Evolutionary conservation across 1,284 basidiomycete species (phyloP).

Genomic region (Puccinia polysora): DNA sequence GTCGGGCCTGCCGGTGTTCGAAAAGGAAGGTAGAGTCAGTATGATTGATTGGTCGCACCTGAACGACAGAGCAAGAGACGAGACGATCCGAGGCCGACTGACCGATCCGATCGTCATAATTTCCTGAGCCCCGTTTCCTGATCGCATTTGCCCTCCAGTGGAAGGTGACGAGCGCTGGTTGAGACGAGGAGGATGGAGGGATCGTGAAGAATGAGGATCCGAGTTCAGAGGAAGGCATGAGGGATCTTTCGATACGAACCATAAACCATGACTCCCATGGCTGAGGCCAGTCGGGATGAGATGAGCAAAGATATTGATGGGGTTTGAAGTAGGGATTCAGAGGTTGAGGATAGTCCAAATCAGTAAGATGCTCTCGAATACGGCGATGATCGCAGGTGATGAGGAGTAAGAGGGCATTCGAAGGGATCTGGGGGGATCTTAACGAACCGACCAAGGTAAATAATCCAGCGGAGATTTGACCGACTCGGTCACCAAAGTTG

Average conservation of each 20-base stretch:
- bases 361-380: no score
- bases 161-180: constrained; percentile 33
- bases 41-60: neutral
- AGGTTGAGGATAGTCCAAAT: no score
- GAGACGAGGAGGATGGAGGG: neutral
- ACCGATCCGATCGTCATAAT: constrained; percentile 41
- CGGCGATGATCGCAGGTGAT: no score
- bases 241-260: constrained; percentile 13
- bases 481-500: constrained; percentile 74
- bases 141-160: constrained; percentile 38
- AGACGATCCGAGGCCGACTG: neutral
- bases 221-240: neutral
- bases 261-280: constrained; percentile 41
- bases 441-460: constrained; percentile 37
- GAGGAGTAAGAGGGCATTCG: neutral
- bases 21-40: neutral
- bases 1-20: constrained; percentile 17
- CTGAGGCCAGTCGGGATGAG: neutral
- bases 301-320: neutral
- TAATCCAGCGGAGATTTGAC: constrained; percentile 36
- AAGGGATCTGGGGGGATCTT: neutral
- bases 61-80: neutral
- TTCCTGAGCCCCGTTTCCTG: constrained; percentile 26
- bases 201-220: neutral
- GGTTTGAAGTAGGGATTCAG: no score